Conservation (phyloP, 1,284 basidiomycete species). For the Mycena citricolor region DNA sequence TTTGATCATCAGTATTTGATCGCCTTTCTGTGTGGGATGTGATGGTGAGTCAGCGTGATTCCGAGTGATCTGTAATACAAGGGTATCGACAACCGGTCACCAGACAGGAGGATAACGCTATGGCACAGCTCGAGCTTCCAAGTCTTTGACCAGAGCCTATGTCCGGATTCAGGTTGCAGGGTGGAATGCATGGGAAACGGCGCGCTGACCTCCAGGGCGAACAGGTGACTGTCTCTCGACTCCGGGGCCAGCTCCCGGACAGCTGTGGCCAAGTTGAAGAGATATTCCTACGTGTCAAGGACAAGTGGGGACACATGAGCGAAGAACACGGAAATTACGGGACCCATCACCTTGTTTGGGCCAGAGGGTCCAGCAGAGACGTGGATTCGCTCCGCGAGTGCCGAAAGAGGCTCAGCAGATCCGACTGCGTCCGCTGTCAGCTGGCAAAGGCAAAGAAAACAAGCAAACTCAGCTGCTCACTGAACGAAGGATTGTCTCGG, state of each 20-base stretch:
- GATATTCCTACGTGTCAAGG: constrained; percentile 67
- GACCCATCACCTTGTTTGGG: constrained; percentile 79
- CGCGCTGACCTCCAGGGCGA: constrained; percentile 60
- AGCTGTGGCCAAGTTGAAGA: constrained; percentile 70
- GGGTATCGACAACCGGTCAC: no score
- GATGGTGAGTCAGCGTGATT: no score
- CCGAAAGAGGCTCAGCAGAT: constrained; percentile 70
- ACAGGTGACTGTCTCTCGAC: constrained; percentile 76
- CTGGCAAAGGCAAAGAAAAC: not conserved
- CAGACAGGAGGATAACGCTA: no score
- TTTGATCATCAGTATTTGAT: no score
- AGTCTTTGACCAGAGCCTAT: no score
- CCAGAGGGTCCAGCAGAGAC: constrained; percentile 79
- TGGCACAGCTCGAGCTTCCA: no score
- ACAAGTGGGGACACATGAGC: not conserved
- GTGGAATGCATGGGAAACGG: no score
- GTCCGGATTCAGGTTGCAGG: no score
- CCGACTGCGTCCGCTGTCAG: constrained; percentile 55
- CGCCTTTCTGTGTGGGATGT: no score
- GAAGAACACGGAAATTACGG: not conserved
- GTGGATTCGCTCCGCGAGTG: constrained; percentile 70
- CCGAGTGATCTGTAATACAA: no score
- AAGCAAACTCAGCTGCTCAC: constrained; percentile 37
- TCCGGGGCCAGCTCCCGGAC: constrained; percentile 71
- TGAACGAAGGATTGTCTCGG: constrained; percentile 76